Evolutionary conservation across 73 alveolate species (phyloP).

Genomic region (Stentor coeruleus): DNA sequence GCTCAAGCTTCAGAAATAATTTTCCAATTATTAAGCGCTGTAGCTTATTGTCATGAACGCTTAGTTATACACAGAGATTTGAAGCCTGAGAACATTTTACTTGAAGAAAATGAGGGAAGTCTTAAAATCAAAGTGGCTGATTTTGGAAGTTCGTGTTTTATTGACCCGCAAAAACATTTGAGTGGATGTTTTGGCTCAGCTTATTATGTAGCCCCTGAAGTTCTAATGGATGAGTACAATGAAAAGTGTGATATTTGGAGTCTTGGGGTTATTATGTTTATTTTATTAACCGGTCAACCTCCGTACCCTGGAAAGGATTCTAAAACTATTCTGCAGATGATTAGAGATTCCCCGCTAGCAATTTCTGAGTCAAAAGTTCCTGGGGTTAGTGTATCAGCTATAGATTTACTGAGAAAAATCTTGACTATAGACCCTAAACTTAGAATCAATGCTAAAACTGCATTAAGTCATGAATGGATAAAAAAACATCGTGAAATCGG

Average conservation of each 20-base stretch:
- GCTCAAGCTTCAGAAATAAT: slow-evolving; percentile 57
- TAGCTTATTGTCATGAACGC: slow-evolving; percentile 63
- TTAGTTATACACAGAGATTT: slow-evolving; percentile 70
- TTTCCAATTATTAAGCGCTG: slow-evolving; percentile 53
- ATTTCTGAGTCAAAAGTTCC: too few species aligned
- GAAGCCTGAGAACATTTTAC: slow-evolving; percentile 71
- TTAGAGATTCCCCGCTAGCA: too few species aligned
- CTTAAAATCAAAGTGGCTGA: slow-evolving; percentile 58
- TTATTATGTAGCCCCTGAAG: slow-evolving; percentile 43
- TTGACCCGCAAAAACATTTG: slow-evolving; percentile 10
- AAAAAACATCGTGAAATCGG: too few species aligned
- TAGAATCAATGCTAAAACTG: slow-evolving; percentile 20
- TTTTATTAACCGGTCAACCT: slow-evolving; percentile 31
- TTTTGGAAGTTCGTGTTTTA: slow-evolving; percentile 50
- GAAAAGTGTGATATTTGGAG: slow-evolving; percentile 42
- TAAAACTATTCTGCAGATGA: slow-evolving; percentile 10
- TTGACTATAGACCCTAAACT: slow-evolving; percentile 22
- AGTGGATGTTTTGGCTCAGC: slow-evolving; percentile 37
- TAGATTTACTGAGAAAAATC: slow-evolving; percentile 20
- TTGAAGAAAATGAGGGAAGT: slow-evolving; percentile 41
- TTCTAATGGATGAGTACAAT: slow-evolving; percentile 23
- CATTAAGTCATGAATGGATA: slow-evolving; percentile 32
- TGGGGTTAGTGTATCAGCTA: too few species aligned
- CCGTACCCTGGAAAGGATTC: slow-evolving; percentile 26
- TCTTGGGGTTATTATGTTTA: slow-evolving; percentile 29